phyloP scores from a whole-genome alignment of 2,329 filamentous ascomycete species.

The Helotiales sp. region DNA sequence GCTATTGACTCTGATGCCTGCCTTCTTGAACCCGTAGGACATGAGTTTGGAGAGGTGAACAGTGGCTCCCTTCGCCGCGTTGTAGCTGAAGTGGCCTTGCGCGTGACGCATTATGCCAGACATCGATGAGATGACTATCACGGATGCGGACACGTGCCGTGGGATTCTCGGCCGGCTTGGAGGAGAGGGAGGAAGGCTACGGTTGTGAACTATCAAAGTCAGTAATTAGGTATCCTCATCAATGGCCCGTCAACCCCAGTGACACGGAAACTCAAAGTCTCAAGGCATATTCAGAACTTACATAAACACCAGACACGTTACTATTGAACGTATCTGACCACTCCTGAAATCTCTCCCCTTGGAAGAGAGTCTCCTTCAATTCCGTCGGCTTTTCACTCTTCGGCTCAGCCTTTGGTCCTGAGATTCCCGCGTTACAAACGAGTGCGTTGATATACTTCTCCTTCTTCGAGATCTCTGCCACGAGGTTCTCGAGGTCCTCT shows the following conservation, averaged over 20 bases:
- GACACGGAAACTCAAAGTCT: neutral
- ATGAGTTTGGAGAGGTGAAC: constrained; percentile 62
- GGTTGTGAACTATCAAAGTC: constrained; percentile 54
- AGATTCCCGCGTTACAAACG: constrained; percentile 61
- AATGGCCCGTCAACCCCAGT: no score
- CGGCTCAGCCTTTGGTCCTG: constrained; percentile 45
- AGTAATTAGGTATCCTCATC: neutral
- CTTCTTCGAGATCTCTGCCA: constrained; percentile 56
- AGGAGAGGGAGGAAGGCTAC: constrained; percentile 66
- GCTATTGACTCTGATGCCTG: constrained; percentile 60
- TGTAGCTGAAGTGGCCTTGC: constrained; percentile 40
- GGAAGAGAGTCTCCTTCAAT: constrained; percentile 64
- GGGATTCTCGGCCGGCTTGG: constrained; percentile 56
- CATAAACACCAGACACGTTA: constrained; percentile 69
- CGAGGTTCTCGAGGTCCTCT: constrained; percentile 58
- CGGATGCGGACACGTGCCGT: constrained; percentile 40
- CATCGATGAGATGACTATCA: constrained; percentile 41
- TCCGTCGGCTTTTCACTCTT: constrained; percentile 53
- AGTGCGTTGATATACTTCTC: constrained; percentile 65
- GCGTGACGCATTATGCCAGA: constrained; percentile 39
- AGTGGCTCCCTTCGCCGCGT: constrained; percentile 54
- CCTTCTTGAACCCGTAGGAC: constrained; percentile 56
- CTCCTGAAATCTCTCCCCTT: constrained; percentile 59
- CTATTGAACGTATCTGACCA: constrained; percentile 75
- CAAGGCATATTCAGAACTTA: neutral